A percentile compares a stretch with the other conserved stretches of the same genome.
Conservation (phyloP, 208 protist species). For the Wallacemonas sp. region DNA sequence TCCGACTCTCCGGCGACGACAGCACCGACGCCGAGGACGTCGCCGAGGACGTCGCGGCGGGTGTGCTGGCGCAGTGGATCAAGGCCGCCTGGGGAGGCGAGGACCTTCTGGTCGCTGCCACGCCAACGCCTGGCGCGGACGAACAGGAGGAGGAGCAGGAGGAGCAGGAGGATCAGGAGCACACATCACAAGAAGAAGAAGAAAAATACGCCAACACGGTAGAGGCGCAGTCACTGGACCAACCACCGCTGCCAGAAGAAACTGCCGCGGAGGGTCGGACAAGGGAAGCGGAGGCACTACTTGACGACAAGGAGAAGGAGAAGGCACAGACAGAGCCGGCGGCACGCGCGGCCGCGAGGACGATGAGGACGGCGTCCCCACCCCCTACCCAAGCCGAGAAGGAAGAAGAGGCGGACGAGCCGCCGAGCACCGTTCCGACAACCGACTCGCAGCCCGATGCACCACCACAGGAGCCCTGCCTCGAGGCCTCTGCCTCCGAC, state of each 20-base stretch:
- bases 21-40: background rate
- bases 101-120: background rate
- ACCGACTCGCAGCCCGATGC: too few species aligned
- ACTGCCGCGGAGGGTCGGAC: background rate
- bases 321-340: background rate
- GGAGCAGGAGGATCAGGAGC: too few species aligned
- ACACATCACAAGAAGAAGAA: too few species aligned
- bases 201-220: too few species aligned
- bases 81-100: background rate
- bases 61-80: slow-evolving; percentile 2
- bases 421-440: too few species aligned
- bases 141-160: background rate
- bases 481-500: too few species aligned
- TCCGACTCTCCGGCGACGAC: background rate
- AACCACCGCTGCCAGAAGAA: background rate
- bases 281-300: background rate
- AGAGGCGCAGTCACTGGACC: too few species aligned
- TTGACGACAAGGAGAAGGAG: background rate
- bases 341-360: background rate
- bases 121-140: background rate
- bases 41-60: background rate
- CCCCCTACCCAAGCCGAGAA: too few species aligned
- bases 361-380: too few species aligned
- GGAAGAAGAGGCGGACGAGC: too few species aligned
- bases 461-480: too few species aligned